Base-by-base conservation (phyloP, 179 eudicot species). In the Silene coronaria region DNA sequence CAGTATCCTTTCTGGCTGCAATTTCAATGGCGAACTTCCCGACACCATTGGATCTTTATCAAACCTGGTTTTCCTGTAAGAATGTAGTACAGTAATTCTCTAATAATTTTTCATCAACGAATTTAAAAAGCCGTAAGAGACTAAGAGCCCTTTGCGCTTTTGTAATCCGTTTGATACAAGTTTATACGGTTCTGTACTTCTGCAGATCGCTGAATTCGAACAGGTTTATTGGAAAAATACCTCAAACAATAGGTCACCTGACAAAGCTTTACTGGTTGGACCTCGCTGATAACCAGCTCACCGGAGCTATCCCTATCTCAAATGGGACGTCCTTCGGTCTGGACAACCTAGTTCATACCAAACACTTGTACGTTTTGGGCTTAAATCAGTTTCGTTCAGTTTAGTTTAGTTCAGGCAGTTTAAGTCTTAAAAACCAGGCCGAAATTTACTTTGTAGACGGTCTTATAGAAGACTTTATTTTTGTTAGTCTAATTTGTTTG, bases 241-340 rank as follows among this genome's bases (percentile, higher is more conserved):
- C 98, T 16, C 63, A 85, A 71, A 78, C 92, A 46, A 71, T 93
- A 73, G 98, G 97, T 46, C 86, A 79, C 21, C 75, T 91, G 28
- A 57, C 83, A 23, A 84, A 85, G 7, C 93, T 93, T 64, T 85
- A 84, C 77, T 93, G 96, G 98, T 87, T 93, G 71, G 96, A 91
- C 76, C 71, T 93, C 34, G 84, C 92, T n/a, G 86, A 85, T 24
- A 93, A 93, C 77, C 72, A 74, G 79, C 89, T 93, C 62, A 84
- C 82, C 14, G 98, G 98, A 80, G 73, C 78, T 27, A 65, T 93
- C 70, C 98, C 98, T 4, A 86, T 93, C 77, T 93, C 98, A n/a
- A 80, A 51, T 57, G 91, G 82, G 42, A 73, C 80, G 32, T 60
- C 75, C 58, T 89, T 82, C 45, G 98, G 98, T 64, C 83, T 93